Conservation (phyloP, 1,284 basidiomycete genomes). For the Inonotus hispidus region DNA sequence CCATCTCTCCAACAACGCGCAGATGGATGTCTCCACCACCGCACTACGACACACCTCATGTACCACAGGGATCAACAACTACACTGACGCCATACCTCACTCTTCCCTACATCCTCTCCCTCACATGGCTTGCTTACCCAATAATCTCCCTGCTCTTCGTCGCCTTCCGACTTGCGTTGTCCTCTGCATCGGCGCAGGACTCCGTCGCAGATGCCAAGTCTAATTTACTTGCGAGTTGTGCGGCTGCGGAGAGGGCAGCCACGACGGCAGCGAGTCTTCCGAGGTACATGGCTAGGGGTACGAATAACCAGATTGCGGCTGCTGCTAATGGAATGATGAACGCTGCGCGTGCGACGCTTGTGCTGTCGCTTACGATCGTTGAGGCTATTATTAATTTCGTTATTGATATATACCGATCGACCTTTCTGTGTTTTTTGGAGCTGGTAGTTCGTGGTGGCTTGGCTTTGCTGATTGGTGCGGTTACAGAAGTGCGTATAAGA, state of each 20-base stretch:
- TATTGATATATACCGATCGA: conserved; percentile 86
- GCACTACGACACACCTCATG: conserved; percentile 45
- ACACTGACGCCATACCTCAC: conserved; percentile 78
- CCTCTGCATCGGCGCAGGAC: conserved; percentile 63
- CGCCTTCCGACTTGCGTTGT: conserved; percentile 73
- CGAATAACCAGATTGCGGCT: conserved; percentile 74
- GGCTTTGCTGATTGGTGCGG: conserved; percentile 74
- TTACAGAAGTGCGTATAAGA: conserved; percentile 60
- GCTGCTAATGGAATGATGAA: conserved; percentile 76
- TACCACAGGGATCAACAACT: conserved; percentile 32
- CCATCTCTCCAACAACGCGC: conserved; percentile 24
- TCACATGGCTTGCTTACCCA: conserved; percentile 81
- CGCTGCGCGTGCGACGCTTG: conserved; percentile 67
- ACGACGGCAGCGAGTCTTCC: conserved; percentile 81
- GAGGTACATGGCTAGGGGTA: conserved; percentile 77
- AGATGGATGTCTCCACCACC: conserved; percentile 46
- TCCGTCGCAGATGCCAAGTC: conserved; percentile 65
- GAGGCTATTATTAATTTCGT: conserved; percentile 88
- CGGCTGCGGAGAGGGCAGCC: conserved; percentile 78
- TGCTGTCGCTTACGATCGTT: conserved; percentile 74
- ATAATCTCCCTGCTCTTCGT: conserved; percentile 85
- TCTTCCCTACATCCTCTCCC: conserved; percentile 74
- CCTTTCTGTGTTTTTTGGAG: conserved; percentile 90
- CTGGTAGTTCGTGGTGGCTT: conserved; percentile 81
- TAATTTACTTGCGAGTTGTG: conserved; percentile 73